Percentiles rank a stretch among this genome's conserved stretches.
Conservation (phyloP, 2,329 filamentous ascomycete genomes). For the Xylariomycetidae sp. region DNA sequence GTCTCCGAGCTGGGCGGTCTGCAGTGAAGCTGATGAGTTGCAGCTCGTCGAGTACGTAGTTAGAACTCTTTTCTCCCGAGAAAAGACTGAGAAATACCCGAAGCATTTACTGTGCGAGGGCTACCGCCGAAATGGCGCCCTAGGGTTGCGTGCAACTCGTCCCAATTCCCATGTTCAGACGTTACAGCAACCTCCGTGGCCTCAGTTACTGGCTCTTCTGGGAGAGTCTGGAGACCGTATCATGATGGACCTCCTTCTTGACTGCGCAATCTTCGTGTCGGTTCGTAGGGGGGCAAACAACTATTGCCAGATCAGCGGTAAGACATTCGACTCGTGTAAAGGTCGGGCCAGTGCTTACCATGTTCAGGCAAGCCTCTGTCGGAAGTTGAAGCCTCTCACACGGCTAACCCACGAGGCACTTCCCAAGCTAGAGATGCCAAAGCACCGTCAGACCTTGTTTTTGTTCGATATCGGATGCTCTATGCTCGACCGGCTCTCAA, state of each 20-base stretch:
- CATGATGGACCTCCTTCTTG: conserved; percentile 70
- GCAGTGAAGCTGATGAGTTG: conserved; percentile 7
- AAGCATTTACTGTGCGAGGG: conserved; percentile 81
- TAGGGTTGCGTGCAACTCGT: conserved; percentile 55
- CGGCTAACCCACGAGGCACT: conserved; percentile 2
- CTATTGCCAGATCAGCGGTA: conserved; percentile 74
- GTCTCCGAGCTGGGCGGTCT: too few species aligned
- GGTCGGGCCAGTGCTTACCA: too few species aligned
- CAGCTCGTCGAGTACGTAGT: conserved; percentile 74
- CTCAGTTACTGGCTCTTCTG: conserved; percentile 64
- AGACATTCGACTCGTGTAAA: too few species aligned
- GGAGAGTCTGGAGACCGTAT: conserved; percentile 70
- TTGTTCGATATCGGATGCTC: conserved; percentile 79
- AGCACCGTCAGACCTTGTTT: conserved; percentile 55
- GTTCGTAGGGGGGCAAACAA: conserved; percentile 57
- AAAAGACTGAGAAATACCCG: conserved; percentile 45
- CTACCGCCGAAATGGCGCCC: conserved; percentile 48
- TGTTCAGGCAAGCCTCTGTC: conserved; percentile 46
- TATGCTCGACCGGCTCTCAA: conserved; percentile 74
- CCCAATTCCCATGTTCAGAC: conserved; percentile 64
- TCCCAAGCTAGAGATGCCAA: conserved; percentile 12
- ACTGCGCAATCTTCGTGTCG: conserved; percentile 68
- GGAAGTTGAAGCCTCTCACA: conserved; percentile 31
- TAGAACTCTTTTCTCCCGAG: conserved; percentile 66
- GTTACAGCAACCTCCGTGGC: conserved; percentile 70